Conservation (phyloP, 345 rosid species). For the Euphorbia tirucalli region DNA sequence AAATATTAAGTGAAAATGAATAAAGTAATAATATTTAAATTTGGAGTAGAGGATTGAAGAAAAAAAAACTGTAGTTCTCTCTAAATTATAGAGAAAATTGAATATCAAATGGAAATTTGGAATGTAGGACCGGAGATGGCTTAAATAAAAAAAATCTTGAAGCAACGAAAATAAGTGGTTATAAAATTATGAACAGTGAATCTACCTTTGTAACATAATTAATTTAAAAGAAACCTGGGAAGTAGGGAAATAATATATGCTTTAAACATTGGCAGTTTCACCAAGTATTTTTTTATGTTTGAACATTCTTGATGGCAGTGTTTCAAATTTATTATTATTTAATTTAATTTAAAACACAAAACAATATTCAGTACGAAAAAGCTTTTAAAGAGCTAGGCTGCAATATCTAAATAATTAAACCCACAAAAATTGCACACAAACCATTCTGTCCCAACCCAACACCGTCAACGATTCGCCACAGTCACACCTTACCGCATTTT, state of each 20-base stretch:
- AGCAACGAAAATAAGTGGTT: not conserved
- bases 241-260: not conserved
- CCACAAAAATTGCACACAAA: not conserved
- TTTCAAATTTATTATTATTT: not conserved
- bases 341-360: not conserved
- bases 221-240: not conserved
- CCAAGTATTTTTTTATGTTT: conserved; percentile 11
- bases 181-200: not conserved
- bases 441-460: not conserved
- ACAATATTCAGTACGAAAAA: conserved; percentile 1
- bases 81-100: too few species aligned
- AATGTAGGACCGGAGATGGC: too few species aligned
- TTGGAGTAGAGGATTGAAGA: too few species aligned
- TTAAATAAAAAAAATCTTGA: not conserved
- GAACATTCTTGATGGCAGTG: conserved; percentile 43
- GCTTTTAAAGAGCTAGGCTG: not conserved
- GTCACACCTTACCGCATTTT: conserved; percentile 2
- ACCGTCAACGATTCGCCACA: conserved; percentile 29
- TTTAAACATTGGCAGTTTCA: not conserved
- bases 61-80: too few species aligned
- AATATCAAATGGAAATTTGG: too few species aligned
- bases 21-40: too few species aligned
- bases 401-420: conserved; percentile 1
- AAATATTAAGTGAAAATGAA: too few species aligned
- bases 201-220: not conserved